phyloP scores from a whole-genome alignment of 371 early-diverging fungal genomes.

The Mucor lusitanicus region DNA sequence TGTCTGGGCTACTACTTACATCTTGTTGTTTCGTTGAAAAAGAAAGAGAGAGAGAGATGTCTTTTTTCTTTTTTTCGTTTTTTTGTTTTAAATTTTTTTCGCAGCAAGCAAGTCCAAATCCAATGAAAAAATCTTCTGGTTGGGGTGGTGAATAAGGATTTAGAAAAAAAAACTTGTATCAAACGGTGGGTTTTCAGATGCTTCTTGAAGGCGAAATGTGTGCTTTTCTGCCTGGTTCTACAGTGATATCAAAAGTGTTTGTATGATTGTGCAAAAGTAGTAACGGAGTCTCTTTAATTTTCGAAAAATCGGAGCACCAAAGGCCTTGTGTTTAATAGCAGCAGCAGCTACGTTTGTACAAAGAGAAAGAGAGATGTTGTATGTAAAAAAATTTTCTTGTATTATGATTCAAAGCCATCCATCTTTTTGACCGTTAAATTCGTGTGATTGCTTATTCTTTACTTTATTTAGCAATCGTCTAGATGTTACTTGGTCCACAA shows the following conservation, averaged over 20 bases:
- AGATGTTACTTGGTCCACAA: constrained; percentile 1
- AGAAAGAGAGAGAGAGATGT: not conserved
- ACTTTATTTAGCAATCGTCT: not conserved
- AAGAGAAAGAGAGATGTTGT: constrained; percentile 3
- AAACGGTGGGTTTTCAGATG: not conserved
- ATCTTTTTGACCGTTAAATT: not conserved
- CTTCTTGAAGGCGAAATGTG: not conserved
- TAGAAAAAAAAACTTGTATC: not conserved
- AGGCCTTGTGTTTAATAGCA: constrained; percentile 27
- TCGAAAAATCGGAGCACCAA: constrained; percentile 31
- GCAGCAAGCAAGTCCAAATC: not conserved
- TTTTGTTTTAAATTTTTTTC: constrained; percentile 1
- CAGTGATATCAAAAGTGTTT: not conserved
- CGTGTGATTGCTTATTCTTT: constrained; percentile 12
- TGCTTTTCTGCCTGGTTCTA: not conserved
- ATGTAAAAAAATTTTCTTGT: constrained; percentile 12
- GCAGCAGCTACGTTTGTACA: constrained; percentile 11
- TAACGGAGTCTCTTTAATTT: constrained; percentile 23
- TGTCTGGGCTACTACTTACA: constrained; percentile 1
- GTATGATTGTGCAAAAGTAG: constrained; percentile 1
- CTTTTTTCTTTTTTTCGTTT: constrained; percentile 2
- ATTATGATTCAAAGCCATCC: constrained; percentile 19
- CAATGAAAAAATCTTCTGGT: not conserved
- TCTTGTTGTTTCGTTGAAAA: not conserved
- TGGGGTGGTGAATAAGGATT: not conserved